These are phyloP conservation scores for Dendrostoma leiphaemia DNA, from an alignment of 2,329 filamentous ascomycete genomes.

Conservation along the genomic window DNA sequence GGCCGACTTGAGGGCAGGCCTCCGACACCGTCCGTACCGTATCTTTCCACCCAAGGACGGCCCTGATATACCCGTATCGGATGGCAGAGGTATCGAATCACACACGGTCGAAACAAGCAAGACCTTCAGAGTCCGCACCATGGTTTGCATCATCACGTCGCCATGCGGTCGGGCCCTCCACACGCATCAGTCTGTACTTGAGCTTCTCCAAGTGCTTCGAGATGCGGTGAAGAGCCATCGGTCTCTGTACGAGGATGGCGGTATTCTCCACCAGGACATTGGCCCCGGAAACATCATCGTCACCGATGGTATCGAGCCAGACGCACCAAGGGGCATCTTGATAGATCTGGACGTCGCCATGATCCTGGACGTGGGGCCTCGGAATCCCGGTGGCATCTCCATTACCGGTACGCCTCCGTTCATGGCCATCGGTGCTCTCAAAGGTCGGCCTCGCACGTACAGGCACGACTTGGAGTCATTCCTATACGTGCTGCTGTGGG, in stretches of 20 bases:
- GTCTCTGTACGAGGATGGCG: constrained; percentile 30
- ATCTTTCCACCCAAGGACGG: no score
- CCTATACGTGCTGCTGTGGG: constrained; percentile 6
- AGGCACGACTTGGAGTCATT: constrained; percentile 21
- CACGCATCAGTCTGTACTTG: constrained; percentile 25
- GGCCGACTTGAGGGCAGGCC: no score
- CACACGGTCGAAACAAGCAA: no score
- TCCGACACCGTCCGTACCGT: no score
- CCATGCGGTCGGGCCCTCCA: constrained; percentile 27
- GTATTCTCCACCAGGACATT: constrained; percentile 36
- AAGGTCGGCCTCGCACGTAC: constrained; percentile 29
- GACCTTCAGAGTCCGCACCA: no score
- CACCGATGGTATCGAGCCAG: constrained; percentile 15
- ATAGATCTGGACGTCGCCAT: constrained; percentile 34
- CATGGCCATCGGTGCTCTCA: constrained; percentile 34
- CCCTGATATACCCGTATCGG: no score
- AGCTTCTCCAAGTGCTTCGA: constrained; percentile 32
- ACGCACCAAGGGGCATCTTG: constrained; percentile 29
- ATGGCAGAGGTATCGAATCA: no score
- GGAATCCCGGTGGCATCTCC: constrained; percentile 24
- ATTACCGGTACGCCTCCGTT: constrained; percentile 30
- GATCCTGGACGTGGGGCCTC: constrained; percentile 23
- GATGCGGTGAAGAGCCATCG: constrained; percentile 36
- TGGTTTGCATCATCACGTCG: no score
- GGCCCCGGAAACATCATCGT: constrained; percentile 39